A percentile compares a stretch with the other conserved stretches of the same genome.
These are phyloP conservation scores for Silene noctiflora DNA, from an alignment of 179 eudicot species.

Conservation along the genomic window DNA sequence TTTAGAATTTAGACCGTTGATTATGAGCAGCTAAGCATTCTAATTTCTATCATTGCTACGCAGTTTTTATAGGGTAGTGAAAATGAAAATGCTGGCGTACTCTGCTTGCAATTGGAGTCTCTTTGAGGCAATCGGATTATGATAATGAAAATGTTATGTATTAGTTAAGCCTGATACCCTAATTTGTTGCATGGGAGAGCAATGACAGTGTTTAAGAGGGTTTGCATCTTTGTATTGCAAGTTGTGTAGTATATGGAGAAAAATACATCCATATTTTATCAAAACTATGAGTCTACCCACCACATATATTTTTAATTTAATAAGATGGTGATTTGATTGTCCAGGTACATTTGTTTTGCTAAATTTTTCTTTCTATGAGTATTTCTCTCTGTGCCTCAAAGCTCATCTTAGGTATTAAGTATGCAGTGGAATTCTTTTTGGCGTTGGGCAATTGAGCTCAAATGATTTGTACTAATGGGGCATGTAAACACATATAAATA, in stretches of 20 bases:
- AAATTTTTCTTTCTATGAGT: not conserved
- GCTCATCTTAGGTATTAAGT: not conserved
- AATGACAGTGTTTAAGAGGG: no score
- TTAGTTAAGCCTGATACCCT: not conserved
- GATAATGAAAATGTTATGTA: not conserved
- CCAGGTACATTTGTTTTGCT: no score
- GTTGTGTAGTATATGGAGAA: not conserved
- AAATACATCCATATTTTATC: not conserved
- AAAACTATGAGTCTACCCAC: not conserved
- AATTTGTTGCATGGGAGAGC: not conserved
- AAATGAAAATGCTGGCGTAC: no score
- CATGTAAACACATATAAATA: not conserved
- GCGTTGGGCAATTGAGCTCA: not conserved
- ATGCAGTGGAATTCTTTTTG: constrained; percentile 4
- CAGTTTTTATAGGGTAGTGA: not conserved
- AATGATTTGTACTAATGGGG: constrained; percentile 7
- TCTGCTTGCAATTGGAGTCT: no score
- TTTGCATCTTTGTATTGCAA: no score
- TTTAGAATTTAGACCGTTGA: constrained; percentile 2
- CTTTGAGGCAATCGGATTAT: no score
- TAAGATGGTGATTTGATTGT: not conserved
- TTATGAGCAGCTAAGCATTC: not conserved
- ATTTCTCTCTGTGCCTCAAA: not conserved
- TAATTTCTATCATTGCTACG: not conserved
- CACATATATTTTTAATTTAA: not conserved